Conservation (phyloP, 2,329 filamentous ascomycete species). For the Colletotrichum cereale region DNA sequence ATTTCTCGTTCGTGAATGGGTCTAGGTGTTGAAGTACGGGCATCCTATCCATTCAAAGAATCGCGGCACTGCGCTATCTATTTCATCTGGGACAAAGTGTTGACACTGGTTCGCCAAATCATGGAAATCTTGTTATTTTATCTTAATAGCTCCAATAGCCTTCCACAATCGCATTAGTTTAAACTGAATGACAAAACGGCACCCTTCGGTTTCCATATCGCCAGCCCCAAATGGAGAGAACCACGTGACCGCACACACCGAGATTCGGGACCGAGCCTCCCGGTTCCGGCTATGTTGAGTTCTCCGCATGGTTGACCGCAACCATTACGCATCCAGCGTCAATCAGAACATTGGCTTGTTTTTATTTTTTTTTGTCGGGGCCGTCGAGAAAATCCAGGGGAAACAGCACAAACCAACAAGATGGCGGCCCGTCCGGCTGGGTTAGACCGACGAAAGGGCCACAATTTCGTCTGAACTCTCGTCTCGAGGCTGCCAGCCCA, state of each 20-base stretch:
- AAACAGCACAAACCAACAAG: slow-evolving; percentile 11
- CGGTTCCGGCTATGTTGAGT: slow-evolving; percentile 15
- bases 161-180: not conserved
- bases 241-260: slow-evolving; percentile 21
- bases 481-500: slow-evolving; percentile 14
- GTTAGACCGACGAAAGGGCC: not conserved
- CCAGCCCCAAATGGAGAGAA: not conserved
- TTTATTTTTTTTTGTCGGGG: not conserved
- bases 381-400: slow-evolving; percentile 6
- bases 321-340: not conserved
- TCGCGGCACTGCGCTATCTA: slow-evolving; percentile 3
- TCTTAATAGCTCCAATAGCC: not conserved
- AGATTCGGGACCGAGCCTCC: slow-evolving; percentile 2
- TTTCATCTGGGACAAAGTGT: not conserved
- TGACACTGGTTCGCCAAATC: not conserved
- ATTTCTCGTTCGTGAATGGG: not conserved
- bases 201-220: not conserved
- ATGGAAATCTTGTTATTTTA: not conserved
- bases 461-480: slow-evolving; percentile 29
- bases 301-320: not conserved
- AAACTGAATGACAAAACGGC: not conserved
- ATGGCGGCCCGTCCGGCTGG: not conserved
- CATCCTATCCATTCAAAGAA: not conserved
- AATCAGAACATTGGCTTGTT: slow-evolving; percentile 3
- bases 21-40: not conserved